Evolutionary conservation across 306 rosid genomes (phyloP), one percentile per base, ranked within the genome.

Genomic region (Mimosa bimucronata): DNA sequence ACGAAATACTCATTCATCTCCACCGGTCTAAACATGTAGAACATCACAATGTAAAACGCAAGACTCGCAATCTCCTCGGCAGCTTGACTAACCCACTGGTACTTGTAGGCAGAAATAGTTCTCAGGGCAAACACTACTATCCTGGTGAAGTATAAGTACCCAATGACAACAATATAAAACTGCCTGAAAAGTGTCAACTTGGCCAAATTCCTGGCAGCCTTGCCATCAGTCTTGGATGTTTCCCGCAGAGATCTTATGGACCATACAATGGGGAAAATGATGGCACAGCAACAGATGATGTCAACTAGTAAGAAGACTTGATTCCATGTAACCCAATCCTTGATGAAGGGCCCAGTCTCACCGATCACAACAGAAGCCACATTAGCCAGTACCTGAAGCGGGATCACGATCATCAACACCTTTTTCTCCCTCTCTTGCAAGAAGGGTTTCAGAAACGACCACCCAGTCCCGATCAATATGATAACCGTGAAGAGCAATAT

Each of bases 261-360:
- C 98, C 98, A 94, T 9, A 94, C 97, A 55, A 94, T 94, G 2
- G 98, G 97, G 82, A 92, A 94, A 42, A 94, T 92, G 42, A 94
- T 94, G 7, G 97, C 97, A 53, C 98, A 94, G 79, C 97, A 94
- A 73, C 97, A 94, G 25, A 92, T 88, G 25, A 94, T 90, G 78
- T 94, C 98, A 13, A 94, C 98, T 48, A 94, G 86, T 89, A 92
- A 81, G 86, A 94, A 94, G 9, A 94, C 89, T 85, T 92, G 97
- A 52, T 92, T 94, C 97, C 98, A 94, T 3, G 98, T 92, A 16
- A 91, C 97, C 97, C 97, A 94, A 37, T 94, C 97, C 84, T 91
- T 92, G 30, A 94, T 92, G 48, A 94, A 94, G 0, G 97, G 98
- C 29, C 98, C 98, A 0, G 95, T 94, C 75, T 94, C 98, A 4